Conservation (phyloP, 495 filamentous ascomycete genomes). For the Xylaria intraflava region DNA sequence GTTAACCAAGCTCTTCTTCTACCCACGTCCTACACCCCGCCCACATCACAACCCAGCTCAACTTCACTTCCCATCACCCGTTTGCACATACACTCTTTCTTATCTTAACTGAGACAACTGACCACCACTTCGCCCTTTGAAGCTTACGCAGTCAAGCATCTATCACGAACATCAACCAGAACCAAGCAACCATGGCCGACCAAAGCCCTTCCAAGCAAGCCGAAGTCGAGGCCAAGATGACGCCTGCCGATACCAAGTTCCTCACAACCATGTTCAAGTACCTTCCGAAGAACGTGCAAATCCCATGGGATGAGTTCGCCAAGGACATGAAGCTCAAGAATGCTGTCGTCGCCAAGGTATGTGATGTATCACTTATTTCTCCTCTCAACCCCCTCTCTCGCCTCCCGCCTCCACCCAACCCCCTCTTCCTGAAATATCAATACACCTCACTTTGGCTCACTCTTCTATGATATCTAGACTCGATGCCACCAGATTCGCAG, state of each 20-base stretch:
- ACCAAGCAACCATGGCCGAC: not conserved
- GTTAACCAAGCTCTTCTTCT: not conserved
- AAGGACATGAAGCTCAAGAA: conserved; percentile 13
- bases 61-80: not conserved
- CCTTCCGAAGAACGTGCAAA: conserved; percentile 8
- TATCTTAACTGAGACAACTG: not conserved
- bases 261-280: conserved; percentile 13
- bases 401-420: not conserved
- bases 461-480: not conserved
- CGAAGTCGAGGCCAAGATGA: not conserved
- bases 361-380: not conserved
- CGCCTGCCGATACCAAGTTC: conserved; percentile 13
- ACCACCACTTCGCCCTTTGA: not conserved
- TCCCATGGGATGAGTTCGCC: conserved; percentile 15
- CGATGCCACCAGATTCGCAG: conserved; percentile 18
- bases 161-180: not conserved
- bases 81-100: not conserved
- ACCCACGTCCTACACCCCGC: not conserved
- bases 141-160: not conserved
- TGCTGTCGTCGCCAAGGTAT: conserved; percentile 14
- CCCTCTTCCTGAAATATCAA: not conserved
- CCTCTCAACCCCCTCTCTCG: not conserved
- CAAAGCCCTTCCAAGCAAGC: not conserved
- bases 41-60: not conserved
- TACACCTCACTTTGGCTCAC: conserved; percentile 1